phyloP scores from a whole-genome alignment of 257 asterid species.

The Solanum gandarillasii region DNA sequence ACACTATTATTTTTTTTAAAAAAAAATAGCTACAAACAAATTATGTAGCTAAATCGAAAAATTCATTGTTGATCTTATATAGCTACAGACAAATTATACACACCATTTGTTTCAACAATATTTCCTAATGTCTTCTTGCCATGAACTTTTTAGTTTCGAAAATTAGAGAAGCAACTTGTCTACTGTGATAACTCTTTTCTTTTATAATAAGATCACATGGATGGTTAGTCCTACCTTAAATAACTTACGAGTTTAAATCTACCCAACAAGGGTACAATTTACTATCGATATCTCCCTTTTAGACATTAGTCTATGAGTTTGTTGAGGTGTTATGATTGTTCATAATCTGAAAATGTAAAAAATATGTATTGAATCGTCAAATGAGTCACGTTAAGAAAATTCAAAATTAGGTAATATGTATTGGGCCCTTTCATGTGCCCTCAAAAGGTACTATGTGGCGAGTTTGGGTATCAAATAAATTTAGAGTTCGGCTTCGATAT shows the following conservation, averaged over 20 bases:
- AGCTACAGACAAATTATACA: too few species aligned
- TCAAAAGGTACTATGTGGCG: too few species aligned
- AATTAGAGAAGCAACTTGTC: too few species aligned
- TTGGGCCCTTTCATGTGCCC: too few species aligned
- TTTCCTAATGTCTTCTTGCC: too few species aligned
- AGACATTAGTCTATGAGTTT: background rate
- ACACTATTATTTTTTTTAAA: too few species aligned
- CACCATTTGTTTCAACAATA: background rate
- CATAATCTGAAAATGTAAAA: background rate
- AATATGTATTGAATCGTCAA: too few species aligned
- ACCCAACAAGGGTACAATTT: background rate
- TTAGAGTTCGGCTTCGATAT: too few species aligned
- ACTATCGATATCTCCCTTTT: background rate
- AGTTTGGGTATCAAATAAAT: too few species aligned
- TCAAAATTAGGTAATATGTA: too few species aligned
- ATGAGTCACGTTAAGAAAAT: background rate
- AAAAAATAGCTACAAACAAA: background rate
- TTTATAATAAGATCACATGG: background rate
- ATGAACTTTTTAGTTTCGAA: too few species aligned
- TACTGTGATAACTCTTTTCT: background rate
- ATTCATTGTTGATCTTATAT: background rate
- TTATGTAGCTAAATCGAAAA: background rate
- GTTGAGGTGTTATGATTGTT: background rate
- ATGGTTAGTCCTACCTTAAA: background rate
- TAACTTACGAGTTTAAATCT: background rate